phyloP scores from a whole-genome alignment of 768 basidiomycete genomes.

The Boletus rex-veris region DNA sequence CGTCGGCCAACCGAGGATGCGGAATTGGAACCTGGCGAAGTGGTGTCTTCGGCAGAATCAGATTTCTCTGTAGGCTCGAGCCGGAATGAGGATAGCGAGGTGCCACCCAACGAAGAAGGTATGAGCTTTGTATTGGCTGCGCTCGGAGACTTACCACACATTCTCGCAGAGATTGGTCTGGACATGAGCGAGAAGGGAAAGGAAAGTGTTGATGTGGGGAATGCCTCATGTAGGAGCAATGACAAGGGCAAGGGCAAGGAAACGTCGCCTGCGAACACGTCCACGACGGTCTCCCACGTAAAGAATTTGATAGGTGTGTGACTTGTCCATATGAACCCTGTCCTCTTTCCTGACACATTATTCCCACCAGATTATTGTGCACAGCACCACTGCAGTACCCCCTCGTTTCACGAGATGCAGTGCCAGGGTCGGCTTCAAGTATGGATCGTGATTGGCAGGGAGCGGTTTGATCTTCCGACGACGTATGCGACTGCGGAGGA shows the following conservation, averaged over 20 bases:
- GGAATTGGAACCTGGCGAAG: slow-evolving; percentile 28
- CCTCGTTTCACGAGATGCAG: slow-evolving; percentile 34
- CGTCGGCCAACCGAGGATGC: not conserved
- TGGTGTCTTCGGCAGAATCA: slow-evolving; percentile 21
- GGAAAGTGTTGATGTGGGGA: not conserved
- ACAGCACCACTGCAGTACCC: slow-evolving; percentile 18
- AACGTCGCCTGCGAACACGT: not conserved
- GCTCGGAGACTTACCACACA: not conserved
- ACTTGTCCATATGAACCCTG: not conserved
- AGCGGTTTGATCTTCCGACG: slow-evolving; percentile 42
- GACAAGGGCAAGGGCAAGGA: slow-evolving; percentile 16
- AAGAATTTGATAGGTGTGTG: slow-evolving; percentile 14
- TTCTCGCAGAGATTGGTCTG: not conserved
- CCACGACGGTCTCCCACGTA: slow-evolving; percentile 10
- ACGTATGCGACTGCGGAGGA: slow-evolving; percentile 37
- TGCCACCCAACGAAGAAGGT: slow-evolving; percentile 12
- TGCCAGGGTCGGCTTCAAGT: slow-evolving; percentile 31
- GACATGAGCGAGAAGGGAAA: not conserved
- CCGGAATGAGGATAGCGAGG: slow-evolving; percentile 15
- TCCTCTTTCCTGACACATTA: not conserved
- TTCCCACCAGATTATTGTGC: slow-evolving; percentile 20
- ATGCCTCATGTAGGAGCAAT: not conserved
- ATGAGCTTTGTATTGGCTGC: not conserved
- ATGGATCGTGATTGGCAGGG: slow-evolving; percentile 46
- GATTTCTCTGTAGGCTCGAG: slow-evolving; percentile 25